A percentile compares a stretch with the other conserved stretches of the same genome.
phyloP scores from a whole-genome alignment of 306 rosid species.

The Begonia fuchsioides region DNA sequence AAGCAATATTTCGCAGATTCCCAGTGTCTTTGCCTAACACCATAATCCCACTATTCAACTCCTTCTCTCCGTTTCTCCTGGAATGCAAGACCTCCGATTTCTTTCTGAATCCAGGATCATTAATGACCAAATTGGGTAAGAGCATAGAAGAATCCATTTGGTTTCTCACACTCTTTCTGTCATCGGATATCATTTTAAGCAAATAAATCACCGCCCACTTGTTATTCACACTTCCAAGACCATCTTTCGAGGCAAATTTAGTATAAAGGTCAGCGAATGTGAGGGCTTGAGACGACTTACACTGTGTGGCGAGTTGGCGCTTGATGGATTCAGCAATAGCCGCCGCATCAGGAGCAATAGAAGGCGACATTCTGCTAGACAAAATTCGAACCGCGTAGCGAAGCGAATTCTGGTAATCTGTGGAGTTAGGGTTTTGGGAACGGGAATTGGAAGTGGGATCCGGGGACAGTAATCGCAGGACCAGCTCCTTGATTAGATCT shows the following conservation, averaged over 20 bases:
- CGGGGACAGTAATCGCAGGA: slow-evolving; percentile 47
- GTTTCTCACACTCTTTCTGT: slow-evolving; percentile 23
- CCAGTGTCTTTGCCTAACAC: slow-evolving; percentile 53
- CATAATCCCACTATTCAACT: slow-evolving; percentile 59
- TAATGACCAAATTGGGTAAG: slow-evolving; percentile 39
- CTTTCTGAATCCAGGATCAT: slow-evolving; percentile 19
- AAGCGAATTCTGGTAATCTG: slow-evolving; percentile 39
- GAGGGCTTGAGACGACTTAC: slow-evolving; percentile 83
- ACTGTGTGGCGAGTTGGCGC: slow-evolving; percentile 78
- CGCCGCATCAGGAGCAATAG: slow-evolving; percentile 73
- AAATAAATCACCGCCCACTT: slow-evolving; percentile 85
- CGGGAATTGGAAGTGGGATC: slow-evolving; percentile 28
- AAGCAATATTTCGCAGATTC: slow-evolving; percentile 63
- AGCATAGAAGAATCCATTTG: slow-evolving; percentile 37
- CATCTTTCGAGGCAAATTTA: slow-evolving; percentile 52
- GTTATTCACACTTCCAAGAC: slow-evolving; percentile 61
- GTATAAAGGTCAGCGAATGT: slow-evolving; percentile 74
- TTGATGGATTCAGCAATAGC: slow-evolving; percentile 84
- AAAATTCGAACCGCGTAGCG: slow-evolving; percentile 81
- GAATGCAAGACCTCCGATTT: slow-evolving; percentile 19
- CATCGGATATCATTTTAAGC: slow-evolving; percentile 60
- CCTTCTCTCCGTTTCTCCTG: slow-evolving; percentile 13
- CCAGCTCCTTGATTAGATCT: slow-evolving; percentile 78
- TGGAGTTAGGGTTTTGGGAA: slow-evolving; percentile 27
- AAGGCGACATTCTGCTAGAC: slow-evolving; percentile 62